Base-by-base conservation (phyloP, 73 alveolate genomes). In the Paramecium pentaurelia region DNA sequence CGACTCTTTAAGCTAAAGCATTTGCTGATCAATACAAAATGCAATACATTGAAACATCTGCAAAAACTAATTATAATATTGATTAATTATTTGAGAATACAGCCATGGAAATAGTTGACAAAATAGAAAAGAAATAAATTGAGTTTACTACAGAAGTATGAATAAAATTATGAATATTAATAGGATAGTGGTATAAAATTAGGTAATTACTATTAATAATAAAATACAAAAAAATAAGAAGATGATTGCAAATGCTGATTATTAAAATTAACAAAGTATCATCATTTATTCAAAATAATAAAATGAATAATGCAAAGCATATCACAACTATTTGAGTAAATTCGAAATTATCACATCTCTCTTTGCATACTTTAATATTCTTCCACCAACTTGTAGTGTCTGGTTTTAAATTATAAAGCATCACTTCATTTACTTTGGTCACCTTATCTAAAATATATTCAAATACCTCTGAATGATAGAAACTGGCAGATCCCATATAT, bases 11-110 rank as follows among this genome's bases (percentile, higher is more conserved):
- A 71, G 99, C 97, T 3, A 64, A 94, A 54, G 58, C 85, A 58
- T 85, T 95, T 25, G 99, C 99, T 4, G 95, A 95, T 27, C 84
- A 96, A 92, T 95, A 95, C 51, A 92, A 88, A 38, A 92, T 97
- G 95, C 58, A 70, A 71, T 97, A 92, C 86, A 93, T 95, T 71
- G 99, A 97, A 92, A 96, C 99, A 2, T 95, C 98, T 5, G 99
- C 99, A 8, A 97, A 96, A 88, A 92, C 90, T 0, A 92, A 86
- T 37, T 80, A 22, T 20, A 95, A 95, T 71, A 95, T 96, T 25
- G 98, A 96, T 70, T 93, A 92, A 87, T 58, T 71, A 28, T 80
- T 80, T 44, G 91, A 80, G 18, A 25, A 25, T 22, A 27, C 77
- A 27, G 91, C 91, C n/a, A 27, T 80, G 44, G 91, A 80, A 2